Evolutionary conservation across 768 basidiomycete genomes (phyloP).

Genomic region (Collybia nuda): DNA sequence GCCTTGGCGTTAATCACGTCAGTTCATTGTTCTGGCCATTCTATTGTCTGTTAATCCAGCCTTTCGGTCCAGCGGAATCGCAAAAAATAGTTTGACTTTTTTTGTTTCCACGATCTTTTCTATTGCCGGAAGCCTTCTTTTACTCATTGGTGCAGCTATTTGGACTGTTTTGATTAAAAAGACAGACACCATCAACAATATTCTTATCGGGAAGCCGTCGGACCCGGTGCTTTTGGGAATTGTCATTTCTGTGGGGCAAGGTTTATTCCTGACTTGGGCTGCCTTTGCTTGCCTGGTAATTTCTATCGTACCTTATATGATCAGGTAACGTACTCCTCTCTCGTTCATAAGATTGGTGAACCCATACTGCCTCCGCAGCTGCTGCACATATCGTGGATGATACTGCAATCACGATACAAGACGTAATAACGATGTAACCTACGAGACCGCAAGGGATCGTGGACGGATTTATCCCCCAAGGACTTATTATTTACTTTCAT

Average conservation of each 20-base stretch:
- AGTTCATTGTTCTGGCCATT: slow-evolving; percentile 24
- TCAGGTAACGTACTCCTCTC: slow-evolving; percentile 51
- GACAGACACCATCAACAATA: slow-evolving; percentile 54
- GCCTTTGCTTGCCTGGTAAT: slow-evolving; percentile 65
- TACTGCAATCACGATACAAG: slow-evolving; percentile 13
- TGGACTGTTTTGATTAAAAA: slow-evolving; percentile 79
- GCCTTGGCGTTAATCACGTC: slow-evolving; percentile 67
- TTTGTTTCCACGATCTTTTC: slow-evolving; percentile 66
- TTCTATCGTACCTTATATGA: slow-evolving; percentile 73
- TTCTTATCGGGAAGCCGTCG: slow-evolving; percentile 36
- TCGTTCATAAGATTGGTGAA: background rate
- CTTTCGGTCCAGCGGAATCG: slow-evolving; percentile 52
- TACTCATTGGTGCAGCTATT: slow-evolving; percentile 69
- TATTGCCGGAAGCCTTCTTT: slow-evolving; percentile 54
- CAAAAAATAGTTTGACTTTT: slow-evolving; percentile 65
- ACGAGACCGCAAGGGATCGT: too few relatives aligned
- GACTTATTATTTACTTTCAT: too few relatives aligned
- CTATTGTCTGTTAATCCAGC: slow-evolving; percentile 10
- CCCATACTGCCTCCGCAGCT: slow-evolving; percentile 40
- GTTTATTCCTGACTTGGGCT: slow-evolving; percentile 70
- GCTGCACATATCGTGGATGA: slow-evolving; percentile 79
- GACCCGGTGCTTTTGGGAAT: slow-evolving; percentile 56
- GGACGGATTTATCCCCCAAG: too few relatives aligned
- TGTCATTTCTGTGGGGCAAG: slow-evolving; percentile 57
- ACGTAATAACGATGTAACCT: background rate